Base-by-base conservation (phyloP, 2,329 filamentous ascomycete species). In the Botryotinia globosa region DNA sequence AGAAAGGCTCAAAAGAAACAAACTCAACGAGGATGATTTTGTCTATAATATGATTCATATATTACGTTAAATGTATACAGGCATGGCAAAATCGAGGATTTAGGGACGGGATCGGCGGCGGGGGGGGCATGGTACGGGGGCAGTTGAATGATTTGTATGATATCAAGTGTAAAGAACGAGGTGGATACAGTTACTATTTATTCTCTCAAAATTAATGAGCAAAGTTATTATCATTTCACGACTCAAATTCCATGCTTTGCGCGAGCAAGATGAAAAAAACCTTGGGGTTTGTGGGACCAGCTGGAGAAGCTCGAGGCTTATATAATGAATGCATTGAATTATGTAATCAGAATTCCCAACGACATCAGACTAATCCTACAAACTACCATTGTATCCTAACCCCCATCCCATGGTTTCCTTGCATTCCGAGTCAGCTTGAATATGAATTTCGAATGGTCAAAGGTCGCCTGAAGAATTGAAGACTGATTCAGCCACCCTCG, bases 1-100 rank as follows among this genome's bases (percentile, higher is more conserved):
- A 85, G 83, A 80, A 90, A 87, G 81, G 84, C 83, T 72, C 85
- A 87, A 82, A 92, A 92, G 86, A 90, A 85, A 83, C 85, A 85
- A 82, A 88, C 86, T 42, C 84, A 85, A 77, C 86, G 71, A 34
- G 75, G 45, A 59, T 76, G 68, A 62, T 51, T 66, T 48, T 66
- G 51, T 65, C 29, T 34, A 44, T 56, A 64, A 48, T 58, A 45
- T 58, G 39, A 56, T 39, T 59, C 39, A 58, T 72, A 45, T 44
- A 34, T 66, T 22, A 58, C 16, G n/a, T 67, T 44, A 22, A 29
- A 67, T 72, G 62, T 72, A 72, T 72, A 72, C 61, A 56, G 51
- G 69, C 32, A 34, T 67, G 63, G 37, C 37, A 68, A 68, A 68
- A 68, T 58, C n/a, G 37, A 56, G 18, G 48, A 37, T 42, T 18